phyloP scores from a whole-genome alignment of 768 basidiomycete species.

The Agaricus blazei region DNA sequence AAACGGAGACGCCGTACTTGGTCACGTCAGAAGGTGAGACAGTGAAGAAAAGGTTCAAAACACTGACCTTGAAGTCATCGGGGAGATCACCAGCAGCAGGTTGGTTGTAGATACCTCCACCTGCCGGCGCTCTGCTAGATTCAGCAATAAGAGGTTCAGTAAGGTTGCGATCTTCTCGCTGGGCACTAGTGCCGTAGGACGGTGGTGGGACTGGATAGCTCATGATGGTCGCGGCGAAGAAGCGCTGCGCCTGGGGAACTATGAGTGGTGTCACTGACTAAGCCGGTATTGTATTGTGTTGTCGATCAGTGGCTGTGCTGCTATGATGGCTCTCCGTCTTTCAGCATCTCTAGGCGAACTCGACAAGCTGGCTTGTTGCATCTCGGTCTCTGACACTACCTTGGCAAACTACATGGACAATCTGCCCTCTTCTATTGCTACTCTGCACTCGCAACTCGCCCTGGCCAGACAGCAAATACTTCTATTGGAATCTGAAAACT shows the following conservation, averaged over 20 bases:
- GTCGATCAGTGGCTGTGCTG: not conserved
- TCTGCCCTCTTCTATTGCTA: not conserved
- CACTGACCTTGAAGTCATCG: slow-evolving; percentile 86
- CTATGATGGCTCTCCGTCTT: not conserved
- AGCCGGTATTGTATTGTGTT: not conserved
- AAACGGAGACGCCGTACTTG: slow-evolving; percentile 78
- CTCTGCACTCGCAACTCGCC: not conserved
- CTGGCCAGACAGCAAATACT: not conserved
- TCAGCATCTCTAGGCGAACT: not conserved
- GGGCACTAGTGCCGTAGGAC: slow-evolving; percentile 44
- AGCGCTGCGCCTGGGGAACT: not conserved
- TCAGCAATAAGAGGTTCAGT: slow-evolving; percentile 56
- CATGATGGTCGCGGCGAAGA: slow-evolving; percentile 36
- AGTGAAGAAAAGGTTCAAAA: not conserved
- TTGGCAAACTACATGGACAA: not conserved
- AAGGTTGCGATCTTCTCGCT: slow-evolving; percentile 26
- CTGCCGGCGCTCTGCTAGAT: slow-evolving; percentile 35
- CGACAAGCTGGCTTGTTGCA: slow-evolving; percentile 3
- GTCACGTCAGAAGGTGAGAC: not conserved
- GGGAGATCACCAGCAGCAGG: slow-evolving; percentile 71
- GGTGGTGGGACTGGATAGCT: slow-evolving; percentile 62
- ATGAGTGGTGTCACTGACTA: slow-evolving; percentile 2
- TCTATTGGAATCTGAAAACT: slow-evolving; percentile 1
- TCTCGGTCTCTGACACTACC: not conserved
- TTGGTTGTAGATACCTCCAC: slow-evolving; percentile 63